A percentile compares a stretch with the other conserved stretches of the same genome.
phyloP scores from a whole-genome alignment of 179 eudicot species.

The Gypsophila paniculata region DNA sequence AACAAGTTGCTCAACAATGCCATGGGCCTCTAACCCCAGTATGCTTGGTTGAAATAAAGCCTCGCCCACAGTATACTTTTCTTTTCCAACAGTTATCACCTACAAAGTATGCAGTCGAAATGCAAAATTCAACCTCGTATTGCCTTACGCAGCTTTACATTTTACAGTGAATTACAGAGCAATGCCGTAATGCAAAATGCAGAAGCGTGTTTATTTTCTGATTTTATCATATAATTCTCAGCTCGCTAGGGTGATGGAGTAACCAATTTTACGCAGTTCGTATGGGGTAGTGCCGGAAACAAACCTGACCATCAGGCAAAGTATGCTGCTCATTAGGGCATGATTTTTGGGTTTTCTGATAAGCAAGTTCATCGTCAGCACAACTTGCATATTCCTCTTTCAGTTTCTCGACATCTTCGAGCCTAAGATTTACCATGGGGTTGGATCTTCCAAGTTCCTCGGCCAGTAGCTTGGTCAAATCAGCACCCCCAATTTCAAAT shows the following conservation, averaged over 20 bases:
- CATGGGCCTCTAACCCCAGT: constrained; percentile 80
- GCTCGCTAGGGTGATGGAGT: background rate
- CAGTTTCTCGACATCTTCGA: constrained; percentile 64
- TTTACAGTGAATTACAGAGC: background rate
- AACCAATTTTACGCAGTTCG: constrained; percentile 2
- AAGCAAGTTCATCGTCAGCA: constrained; percentile 86
- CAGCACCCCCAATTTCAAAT: constrained; percentile 80
- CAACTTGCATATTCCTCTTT: constrained; percentile 80
- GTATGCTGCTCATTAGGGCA: constrained; percentile 76
- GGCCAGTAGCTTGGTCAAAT: constrained; percentile 72
- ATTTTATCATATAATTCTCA: background rate
- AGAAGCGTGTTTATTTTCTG: background rate
- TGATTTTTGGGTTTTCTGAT: constrained; percentile 45
- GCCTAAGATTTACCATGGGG: constrained; percentile 53
- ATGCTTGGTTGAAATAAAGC: constrained; percentile 80
- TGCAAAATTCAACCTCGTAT: background rate
- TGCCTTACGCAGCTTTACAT: background rate
- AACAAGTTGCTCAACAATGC: constrained; percentile 94
- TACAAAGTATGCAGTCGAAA: constrained; percentile 25
- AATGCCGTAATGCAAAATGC: background rate
- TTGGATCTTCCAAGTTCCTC: constrained; percentile 75
- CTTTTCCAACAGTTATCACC: constrained; percentile 78
- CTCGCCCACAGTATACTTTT: constrained; percentile 74
- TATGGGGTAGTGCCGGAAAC: background rate
- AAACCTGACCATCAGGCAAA: constrained; percentile 96